Evolutionary conservation across 176 grass and related monocot species (phyloP).

Genomic region (Rhynchospora breviuscula): DNA sequence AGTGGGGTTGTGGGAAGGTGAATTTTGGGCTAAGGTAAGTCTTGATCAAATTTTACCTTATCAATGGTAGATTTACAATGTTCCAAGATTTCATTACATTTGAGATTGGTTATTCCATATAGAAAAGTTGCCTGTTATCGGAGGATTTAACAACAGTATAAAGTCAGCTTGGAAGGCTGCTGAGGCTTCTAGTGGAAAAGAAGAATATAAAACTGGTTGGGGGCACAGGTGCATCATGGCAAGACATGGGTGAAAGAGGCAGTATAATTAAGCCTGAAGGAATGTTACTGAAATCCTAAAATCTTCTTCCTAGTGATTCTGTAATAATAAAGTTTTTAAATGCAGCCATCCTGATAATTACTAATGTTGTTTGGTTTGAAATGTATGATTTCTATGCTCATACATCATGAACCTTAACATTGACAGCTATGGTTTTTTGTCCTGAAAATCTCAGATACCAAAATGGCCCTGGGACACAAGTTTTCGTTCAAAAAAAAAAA

Average conservation of each 20-base stretch:
- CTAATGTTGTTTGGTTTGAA: background rate
- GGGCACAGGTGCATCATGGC: background rate
- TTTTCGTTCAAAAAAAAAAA: background rate
- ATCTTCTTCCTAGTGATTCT: background rate
- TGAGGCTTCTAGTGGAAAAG: background rate
- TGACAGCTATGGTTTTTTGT: background rate
- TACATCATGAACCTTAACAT: background rate
- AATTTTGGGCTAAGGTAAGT: too few species aligned
- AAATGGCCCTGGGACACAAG: background rate
- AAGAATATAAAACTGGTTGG: background rate
- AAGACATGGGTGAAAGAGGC: background rate
- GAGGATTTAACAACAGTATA: background rate
- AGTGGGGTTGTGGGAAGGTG: too few species aligned
- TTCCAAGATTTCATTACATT: background rate
- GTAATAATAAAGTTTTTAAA: background rate
- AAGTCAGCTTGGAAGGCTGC: background rate
- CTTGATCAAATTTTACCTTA: background rate
- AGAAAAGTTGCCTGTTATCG: background rate
- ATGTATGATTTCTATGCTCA: background rate
- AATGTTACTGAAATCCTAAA: constrained; percentile 6
- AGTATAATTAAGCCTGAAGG: background rate
- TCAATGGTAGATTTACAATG: background rate
- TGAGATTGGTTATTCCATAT: background rate
- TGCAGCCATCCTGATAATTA: background rate
- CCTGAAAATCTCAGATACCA: background rate